Conservation (phyloP, 495 filamentous ascomycete species). For the Wilcoxina mikolae region DNA sequence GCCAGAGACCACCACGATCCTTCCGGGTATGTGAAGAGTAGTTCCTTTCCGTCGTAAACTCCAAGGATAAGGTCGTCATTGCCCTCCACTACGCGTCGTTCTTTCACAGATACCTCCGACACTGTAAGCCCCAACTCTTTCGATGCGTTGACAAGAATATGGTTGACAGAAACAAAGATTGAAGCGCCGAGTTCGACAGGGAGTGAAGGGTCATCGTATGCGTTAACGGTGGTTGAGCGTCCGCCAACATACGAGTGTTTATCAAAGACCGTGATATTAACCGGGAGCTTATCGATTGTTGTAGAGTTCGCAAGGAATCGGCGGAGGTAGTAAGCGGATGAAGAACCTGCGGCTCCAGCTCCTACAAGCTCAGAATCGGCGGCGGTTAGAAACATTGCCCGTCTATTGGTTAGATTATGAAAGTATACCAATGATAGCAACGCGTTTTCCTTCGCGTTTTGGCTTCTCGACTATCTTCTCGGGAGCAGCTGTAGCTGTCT, state of each 20-base stretch:
- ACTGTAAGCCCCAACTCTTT: conserved; percentile 50
- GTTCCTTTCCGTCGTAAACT: conserved; percentile 61
- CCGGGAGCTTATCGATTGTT: conserved; percentile 29
- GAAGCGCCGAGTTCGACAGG: conserved; percentile 82
- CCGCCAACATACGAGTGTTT: conserved; percentile 67
- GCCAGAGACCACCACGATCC: conserved; percentile 63
- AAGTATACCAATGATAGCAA: conserved; percentile 22
- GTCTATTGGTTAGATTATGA: not conserved
- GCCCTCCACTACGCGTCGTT: conserved; percentile 13
- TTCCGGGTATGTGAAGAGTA: conserved; percentile 47
- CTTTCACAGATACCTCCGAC: conserved; percentile 19
- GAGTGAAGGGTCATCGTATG: conserved; percentile 49
- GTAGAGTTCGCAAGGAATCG: conserved; percentile 46
- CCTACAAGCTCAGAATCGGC: conserved; percentile 36
- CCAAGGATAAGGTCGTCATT: conserved; percentile 31
- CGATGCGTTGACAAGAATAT: conserved; percentile 64
- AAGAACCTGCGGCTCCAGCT: conserved; percentile 78
- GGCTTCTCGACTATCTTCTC: not conserved
- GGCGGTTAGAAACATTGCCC: too few relatives aligned
- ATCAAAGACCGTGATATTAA: conserved; percentile 83
- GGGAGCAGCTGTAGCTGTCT: not conserved
- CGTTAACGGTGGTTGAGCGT: conserved; percentile 76
- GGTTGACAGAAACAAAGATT: conserved; percentile 81
- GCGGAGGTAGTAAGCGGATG: conserved; percentile 66
- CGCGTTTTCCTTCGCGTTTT: conserved; percentile 14